Evolutionary conservation across 208 protist genomes (phyloP).

Genomic region (Crithidia bombi): DNA sequence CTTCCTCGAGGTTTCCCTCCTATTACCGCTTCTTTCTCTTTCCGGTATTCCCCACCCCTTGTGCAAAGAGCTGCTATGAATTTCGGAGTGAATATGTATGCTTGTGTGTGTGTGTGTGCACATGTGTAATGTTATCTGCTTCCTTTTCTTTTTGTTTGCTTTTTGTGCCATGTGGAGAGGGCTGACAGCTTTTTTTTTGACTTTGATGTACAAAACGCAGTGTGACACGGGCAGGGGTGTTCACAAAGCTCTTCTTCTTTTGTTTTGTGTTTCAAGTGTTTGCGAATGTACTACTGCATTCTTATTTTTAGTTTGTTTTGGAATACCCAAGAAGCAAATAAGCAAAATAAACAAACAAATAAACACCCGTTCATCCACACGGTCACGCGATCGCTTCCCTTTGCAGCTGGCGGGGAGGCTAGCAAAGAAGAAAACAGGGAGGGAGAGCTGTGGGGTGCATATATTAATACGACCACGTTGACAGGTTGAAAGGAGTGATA

Average conservation of each 20-base stretch:
- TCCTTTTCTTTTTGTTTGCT: slow-evolving; percentile 1
- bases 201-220: too few relatives aligned
- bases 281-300: not conserved
- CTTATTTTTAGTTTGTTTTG: not conserved
- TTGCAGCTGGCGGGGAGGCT: too few relatives aligned
- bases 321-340: too few relatives aligned
- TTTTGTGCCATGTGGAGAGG: not conserved
- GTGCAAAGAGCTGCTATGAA: not conserved
- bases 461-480: too few relatives aligned
- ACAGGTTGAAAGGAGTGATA: too few relatives aligned
- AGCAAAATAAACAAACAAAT: too few relatives aligned
- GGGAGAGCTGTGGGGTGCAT: too few relatives aligned
- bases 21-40: slow-evolving; percentile 14
- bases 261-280: not conserved
- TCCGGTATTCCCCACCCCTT: not conserved
- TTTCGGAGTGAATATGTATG: not conserved
- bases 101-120: not conserved
- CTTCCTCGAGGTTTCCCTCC: not conserved
- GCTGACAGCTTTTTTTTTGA: not conserved
- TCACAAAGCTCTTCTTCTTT: too few relatives aligned
- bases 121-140: not conserved
- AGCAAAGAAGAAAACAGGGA: too few relatives aligned
- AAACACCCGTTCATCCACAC: too few relatives aligned
- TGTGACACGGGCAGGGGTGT: too few relatives aligned
- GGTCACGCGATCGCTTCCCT: too few relatives aligned